Evolutionary conservation across 352 stramenopile species (phyloP).

Genomic region (Thraustochytrium sp.): DNA sequence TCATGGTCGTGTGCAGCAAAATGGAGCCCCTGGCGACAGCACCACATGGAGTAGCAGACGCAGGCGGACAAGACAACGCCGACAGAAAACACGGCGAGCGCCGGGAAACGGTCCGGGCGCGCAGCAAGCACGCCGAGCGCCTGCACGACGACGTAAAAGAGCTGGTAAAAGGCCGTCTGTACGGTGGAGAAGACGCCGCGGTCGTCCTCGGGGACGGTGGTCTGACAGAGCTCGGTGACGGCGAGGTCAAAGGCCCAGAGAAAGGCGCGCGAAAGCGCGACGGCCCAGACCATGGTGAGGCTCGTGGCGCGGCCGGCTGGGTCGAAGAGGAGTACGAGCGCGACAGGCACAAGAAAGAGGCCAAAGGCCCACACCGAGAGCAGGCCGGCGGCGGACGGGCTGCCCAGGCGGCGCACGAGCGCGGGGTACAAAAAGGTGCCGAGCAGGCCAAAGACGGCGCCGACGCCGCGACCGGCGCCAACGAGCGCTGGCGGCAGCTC

Average conservation of each 20-base stretch:
- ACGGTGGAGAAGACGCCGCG: constrained; percentile 10
- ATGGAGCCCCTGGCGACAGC: too few species aligned
- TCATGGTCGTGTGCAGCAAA: too few species aligned
- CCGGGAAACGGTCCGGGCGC: not conserved
- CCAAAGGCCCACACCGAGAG: constrained; percentile 26
- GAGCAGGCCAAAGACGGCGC: constrained; percentile 41
- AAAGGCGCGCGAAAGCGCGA: constrained; percentile 18
- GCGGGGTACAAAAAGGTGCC: constrained; percentile 41
- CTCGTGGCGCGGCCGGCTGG: not conserved
- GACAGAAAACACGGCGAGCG: constrained; percentile 8
- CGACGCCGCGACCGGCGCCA: constrained; percentile 11
- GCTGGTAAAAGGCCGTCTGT: constrained; percentile 21
- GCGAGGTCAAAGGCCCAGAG: constrained; percentile 46
- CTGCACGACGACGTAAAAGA: constrained; percentile 45
- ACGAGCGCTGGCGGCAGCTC: not conserved
- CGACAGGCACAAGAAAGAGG: constrained; percentile 8
- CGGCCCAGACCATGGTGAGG: not conserved
- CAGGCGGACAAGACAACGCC: not conserved
- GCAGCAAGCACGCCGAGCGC: not conserved
- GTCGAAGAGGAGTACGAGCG: not conserved
- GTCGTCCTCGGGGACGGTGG: not conserved
- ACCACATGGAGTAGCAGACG: not conserved
- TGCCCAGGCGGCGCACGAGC: not conserved
- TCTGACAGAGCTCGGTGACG: constrained; percentile 35
- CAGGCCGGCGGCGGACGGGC: not conserved